phyloP scores from a whole-genome alignment of 1,284 basidiomycete genomes.

The Heliocybe sulcata region DNA sequence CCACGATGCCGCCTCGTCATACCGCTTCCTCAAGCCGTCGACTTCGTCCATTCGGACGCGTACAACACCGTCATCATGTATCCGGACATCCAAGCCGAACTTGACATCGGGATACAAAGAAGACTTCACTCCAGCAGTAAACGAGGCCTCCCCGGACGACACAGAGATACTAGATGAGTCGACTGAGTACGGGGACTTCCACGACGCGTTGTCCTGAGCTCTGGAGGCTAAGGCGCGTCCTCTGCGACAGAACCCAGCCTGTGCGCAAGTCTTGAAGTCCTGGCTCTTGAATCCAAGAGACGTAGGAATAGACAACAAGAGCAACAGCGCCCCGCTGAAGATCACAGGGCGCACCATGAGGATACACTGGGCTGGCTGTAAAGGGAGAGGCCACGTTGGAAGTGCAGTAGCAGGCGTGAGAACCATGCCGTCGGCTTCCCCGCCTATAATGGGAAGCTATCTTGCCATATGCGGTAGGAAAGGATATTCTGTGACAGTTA shows the following conservation, averaged over 20 bases:
- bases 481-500: too few relatives aligned
- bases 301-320: conserved; percentile 21
- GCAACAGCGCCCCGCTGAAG: neutral
- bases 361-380: too few relatives aligned
- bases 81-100: conserved; percentile 74
- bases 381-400: too few relatives aligned
- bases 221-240: conserved; percentile 75
- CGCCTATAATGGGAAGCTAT: too few relatives aligned
- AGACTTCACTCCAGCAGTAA: conserved; percentile 69
- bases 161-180: conserved; percentile 46
- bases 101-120: conserved; percentile 76
- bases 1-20: conserved; percentile 88
- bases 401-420: neutral
- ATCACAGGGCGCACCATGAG: neutral
- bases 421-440: too few relatives aligned
- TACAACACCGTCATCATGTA: conserved; percentile 81
- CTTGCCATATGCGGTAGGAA: too few relatives aligned
- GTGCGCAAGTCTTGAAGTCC: conserved; percentile 89
- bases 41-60: conserved; percentile 85
- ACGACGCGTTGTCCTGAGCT: conserved; percentile 49
- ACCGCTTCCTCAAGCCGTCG: conserved; percentile 68
- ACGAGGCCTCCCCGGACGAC: conserved; percentile 46
- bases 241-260: conserved; percentile 87
- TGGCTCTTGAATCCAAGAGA: conserved; percentile 58
- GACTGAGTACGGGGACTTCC: conserved; percentile 82